Base-by-base conservation (phyloP, 2,329 filamentous ascomycete genomes). In the Colletotrichum plurivorum region DNA sequence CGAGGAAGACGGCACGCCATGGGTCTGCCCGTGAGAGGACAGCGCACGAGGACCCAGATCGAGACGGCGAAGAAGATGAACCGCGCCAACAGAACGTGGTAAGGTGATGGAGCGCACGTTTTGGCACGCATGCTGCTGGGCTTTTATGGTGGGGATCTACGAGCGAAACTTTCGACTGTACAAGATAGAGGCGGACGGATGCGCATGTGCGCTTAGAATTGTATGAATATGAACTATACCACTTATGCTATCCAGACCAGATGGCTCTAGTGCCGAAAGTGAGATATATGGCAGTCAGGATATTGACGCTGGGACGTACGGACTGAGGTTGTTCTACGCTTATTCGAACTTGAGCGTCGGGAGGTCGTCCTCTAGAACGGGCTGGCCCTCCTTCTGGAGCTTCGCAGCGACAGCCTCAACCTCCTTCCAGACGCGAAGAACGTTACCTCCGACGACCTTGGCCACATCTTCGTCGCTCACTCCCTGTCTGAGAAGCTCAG, bases 1-100 rank as follows among this genome's bases (percentile, higher is more conserved):
- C 87, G 96, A 61, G 96, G 96, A 73, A 91, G 93, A 79, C 86
- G 96, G 73, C 96, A 99, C 84, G 95, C 95, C 66, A 95, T 98
- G 92, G 90, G 92, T 70, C 82, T 98, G 83, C 96, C 96, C 4
- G 95, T 96, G 62, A 89, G 96, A 74, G 96, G 96, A 74, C 96
- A 99, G 83, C 89, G 88, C 75, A 98, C 96, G 69, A 91, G 93
- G 78, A 93, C 85, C 78, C 95, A 92, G 80, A 91, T 86, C 72
- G 77, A 82, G 71, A 90, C 85, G 27, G 85, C 89, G 54, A 87
- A 84, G 79, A 91, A 87, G 77, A 81, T 92, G 78, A 93, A 93
- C 79, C 82, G 77, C 71, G 76, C 90, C 49, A 84, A 90, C 71
- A 83, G 87, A 68, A 74, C 72, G 61, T 80, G 81, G 61, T 85